Evolutionary conservation across 2,329 filamentous ascomycete species (phyloP).

Genomic region (Colletotrichum filicis): DNA sequence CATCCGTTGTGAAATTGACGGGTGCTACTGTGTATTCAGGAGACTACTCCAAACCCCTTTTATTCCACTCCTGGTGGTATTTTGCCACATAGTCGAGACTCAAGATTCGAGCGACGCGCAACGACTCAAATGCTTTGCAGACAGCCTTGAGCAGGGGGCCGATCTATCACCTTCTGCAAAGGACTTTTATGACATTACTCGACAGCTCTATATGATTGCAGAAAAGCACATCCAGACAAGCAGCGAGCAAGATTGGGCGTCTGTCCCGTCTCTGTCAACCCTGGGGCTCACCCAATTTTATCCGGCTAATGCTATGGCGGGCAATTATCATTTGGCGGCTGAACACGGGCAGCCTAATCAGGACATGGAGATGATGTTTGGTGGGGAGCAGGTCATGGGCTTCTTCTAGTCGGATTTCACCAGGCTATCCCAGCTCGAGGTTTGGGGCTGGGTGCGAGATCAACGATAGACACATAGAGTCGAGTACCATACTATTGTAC

Average conservation of each 20-base stretch:
- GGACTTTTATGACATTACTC: background rate
- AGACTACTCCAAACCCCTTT: constrained; percentile 11
- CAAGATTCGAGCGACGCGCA: background rate
- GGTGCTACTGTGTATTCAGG: background rate
- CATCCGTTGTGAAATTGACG: background rate
- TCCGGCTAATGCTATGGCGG: background rate
- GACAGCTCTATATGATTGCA: background rate
- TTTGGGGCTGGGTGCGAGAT: no score
- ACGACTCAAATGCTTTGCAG: background rate
- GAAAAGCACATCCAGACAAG: background rate
- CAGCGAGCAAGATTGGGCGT: background rate
- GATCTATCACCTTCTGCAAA: background rate
- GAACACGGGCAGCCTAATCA: background rate
- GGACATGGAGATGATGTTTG: constrained; percentile 3
- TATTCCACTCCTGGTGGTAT: background rate
- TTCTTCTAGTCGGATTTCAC: background rate
- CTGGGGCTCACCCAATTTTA: constrained; percentile 3
- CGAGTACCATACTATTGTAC: no score
- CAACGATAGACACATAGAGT: no score
- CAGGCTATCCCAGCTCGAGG: no score
- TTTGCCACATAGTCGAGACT: background rate
- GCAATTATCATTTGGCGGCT: background rate
- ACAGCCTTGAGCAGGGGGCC: background rate
- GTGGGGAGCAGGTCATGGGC: background rate
- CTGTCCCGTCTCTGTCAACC: background rate